These are phyloP conservation scores for Jasminum sambac DNA, from an alignment of 257 asterid species.

Conservation along the genomic window DNA sequence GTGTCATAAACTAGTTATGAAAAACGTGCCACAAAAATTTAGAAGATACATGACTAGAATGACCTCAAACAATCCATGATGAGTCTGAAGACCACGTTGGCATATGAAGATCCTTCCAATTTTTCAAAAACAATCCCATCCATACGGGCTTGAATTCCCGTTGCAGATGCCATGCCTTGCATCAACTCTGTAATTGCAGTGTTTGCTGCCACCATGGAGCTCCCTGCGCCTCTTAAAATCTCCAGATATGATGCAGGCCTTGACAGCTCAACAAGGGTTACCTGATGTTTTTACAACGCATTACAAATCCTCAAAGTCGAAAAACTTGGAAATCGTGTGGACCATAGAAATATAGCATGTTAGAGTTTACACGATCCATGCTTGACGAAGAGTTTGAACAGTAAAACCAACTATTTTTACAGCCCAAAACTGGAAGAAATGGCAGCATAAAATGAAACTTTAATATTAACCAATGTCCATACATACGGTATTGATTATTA, in stretches of 20 bases:
- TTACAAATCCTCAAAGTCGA: slow-evolving; percentile 14
- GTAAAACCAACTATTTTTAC: neutral
- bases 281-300: slow-evolving; percentile 41
- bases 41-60: slow-evolving; percentile 28
- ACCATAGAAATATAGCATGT: neutral
- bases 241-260: slow-evolving; percentile 73
- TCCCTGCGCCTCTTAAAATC: slow-evolving; percentile 56
- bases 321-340: neutral
- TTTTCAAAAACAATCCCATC: slow-evolving; percentile 69
- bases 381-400: neutral
- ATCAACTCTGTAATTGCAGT: slow-evolving; percentile 49
- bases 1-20: too few species aligned
- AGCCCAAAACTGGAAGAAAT: neutral
- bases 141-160: slow-evolving; percentile 82
- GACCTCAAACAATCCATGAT: slow-evolving; percentile 57
- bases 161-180: slow-evolving; percentile 51
- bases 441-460: neutral
- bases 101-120: slow-evolving; percentile 52
- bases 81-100: slow-evolving; percentile 41
- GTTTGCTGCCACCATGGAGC: slow-evolving; percentile 59
- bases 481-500: too few species aligned
- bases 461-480: neutral
- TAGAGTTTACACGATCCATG: neutral
- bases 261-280: slow-evolving; percentile 76
- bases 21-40: neutral